These are phyloP conservation scores for Delonix regia DNA, from an alignment of 306 rosid species.

Conservation along the genomic window DNA sequence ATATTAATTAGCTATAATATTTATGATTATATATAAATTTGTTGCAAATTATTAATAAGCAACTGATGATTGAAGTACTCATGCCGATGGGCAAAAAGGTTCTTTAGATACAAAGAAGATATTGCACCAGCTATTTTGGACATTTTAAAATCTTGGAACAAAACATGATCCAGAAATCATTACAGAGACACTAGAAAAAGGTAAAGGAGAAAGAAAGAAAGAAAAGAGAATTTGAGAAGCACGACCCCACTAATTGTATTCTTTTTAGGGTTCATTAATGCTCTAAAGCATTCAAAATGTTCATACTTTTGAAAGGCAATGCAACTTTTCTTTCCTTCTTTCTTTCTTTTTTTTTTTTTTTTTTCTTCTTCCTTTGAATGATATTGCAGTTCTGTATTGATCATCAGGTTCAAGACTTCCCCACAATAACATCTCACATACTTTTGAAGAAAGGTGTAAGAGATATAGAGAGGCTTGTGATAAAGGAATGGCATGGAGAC, in stretches of 20 bases:
- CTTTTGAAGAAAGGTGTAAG: conserved; percentile 1
- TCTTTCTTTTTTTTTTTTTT: too few relatives aligned
- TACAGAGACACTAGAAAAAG: conserved; percentile 48
- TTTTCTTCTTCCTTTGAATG: conserved; percentile 42
- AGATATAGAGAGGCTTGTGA: conserved; percentile 41
- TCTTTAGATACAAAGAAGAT: conserved; percentile 57
- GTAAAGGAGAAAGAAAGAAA: neutral
- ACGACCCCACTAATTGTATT: conserved; percentile 68
- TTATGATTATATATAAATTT: neutral
- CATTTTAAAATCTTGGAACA: conserved; percentile 44
- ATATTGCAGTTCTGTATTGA: conserved; percentile 40
- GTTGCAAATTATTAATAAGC: neutral
- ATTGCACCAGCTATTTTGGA: conserved; percentile 44
- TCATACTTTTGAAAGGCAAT: conserved; percentile 52
- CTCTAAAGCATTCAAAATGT: conserved; percentile 58
- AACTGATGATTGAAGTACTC: conserved; percentile 37
- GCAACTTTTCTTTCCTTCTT: conserved; percentile 39
- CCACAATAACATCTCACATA: conserved; percentile 42
- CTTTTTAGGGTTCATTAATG: conserved; percentile 68
- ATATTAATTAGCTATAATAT: too few relatives aligned
- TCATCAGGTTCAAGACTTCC: conserved; percentile 31
- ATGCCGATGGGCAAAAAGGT: conserved; percentile 61
- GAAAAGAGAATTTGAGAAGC: conserved; percentile 48
- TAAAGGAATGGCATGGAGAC: conserved; percentile 62
- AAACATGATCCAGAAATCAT: conserved; percentile 59